Evolutionary conservation across 176 grass and related monocot species (phyloP).

Genomic region (Oryza punctata): DNA sequence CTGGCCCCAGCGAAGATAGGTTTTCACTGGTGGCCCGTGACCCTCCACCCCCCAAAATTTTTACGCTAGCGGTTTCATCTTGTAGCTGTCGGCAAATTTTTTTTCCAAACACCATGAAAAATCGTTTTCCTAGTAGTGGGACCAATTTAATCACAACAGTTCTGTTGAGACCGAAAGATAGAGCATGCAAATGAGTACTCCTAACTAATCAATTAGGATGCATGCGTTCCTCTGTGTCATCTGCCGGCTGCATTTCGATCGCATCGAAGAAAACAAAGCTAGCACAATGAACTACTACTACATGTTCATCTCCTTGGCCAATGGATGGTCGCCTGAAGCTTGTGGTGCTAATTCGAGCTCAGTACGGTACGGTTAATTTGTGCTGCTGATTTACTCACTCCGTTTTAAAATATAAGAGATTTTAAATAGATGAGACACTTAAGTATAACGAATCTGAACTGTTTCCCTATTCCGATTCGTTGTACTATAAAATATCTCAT

Average conservation of each 20-base stretch:
- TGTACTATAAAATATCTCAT: no score
- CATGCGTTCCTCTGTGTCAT: neutral
- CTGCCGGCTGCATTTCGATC: neutral
- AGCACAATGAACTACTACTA: neutral
- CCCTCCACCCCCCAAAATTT: no score
- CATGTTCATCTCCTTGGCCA: neutral
- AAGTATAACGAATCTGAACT: no score
- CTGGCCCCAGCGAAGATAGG: no score
- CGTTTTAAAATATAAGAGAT: no score
- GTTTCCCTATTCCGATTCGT: no score
- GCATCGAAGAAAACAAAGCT: neutral
- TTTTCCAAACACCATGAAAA: no score
- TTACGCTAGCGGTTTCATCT: no score
- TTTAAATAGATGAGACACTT: no score
- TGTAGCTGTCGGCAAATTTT: no score
- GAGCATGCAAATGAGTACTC: neutral
- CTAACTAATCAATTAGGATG: neutral
- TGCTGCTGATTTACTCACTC: neutral
- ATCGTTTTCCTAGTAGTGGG: no score
- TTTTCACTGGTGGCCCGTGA: no score
- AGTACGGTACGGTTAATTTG: neutral
- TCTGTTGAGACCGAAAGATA: slow-evolving; percentile 6
- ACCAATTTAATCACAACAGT: neutral
- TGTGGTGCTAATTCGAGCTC: neutral
- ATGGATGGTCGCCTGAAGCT: neutral